Conservation (phyloP, 305 asterid genomes). For the Solanum hybrid region DNA sequence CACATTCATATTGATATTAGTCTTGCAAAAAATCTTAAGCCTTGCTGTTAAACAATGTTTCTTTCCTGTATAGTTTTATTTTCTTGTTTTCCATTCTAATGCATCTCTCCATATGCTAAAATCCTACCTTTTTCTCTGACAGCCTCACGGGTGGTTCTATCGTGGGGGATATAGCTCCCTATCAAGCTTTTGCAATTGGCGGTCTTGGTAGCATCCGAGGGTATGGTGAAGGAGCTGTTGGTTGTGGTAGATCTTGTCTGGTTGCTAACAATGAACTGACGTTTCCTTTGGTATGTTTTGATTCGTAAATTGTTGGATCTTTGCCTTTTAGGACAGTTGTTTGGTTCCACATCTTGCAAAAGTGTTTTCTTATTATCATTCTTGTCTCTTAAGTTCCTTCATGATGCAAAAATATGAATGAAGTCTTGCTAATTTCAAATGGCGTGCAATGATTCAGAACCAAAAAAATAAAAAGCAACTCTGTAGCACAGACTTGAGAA, state of each 20-base stretch:
- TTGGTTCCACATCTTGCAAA: not conserved
- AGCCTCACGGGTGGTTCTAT: conserved; percentile 91
- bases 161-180: conserved; percentile 97
- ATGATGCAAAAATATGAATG: not conserved
- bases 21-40: not conserved
- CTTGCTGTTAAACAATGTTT: not conserved
- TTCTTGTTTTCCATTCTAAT: not conserved
- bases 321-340: not conserved
- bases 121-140: conserved; percentile 12
- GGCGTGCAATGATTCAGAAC: not conserved
- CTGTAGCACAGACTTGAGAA: not conserved
- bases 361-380: not conserved
- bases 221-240: conserved; percentile 93
- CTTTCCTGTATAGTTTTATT: not conserved
- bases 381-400: not conserved
- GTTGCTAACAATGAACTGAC: conserved; percentile 79
- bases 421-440: not conserved
- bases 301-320: not conserved
- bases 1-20: not conserved
- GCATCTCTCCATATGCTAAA: not conserved
- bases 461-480: not conserved
- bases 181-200: conserved; percentile 93
- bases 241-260: conserved; percentile 81
- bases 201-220: conserved; percentile 90
- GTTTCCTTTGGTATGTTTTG: conserved; percentile 62